Conservation (phyloP, 2,329 filamentous ascomycete genomes). For the Boeremia exigua region DNA sequence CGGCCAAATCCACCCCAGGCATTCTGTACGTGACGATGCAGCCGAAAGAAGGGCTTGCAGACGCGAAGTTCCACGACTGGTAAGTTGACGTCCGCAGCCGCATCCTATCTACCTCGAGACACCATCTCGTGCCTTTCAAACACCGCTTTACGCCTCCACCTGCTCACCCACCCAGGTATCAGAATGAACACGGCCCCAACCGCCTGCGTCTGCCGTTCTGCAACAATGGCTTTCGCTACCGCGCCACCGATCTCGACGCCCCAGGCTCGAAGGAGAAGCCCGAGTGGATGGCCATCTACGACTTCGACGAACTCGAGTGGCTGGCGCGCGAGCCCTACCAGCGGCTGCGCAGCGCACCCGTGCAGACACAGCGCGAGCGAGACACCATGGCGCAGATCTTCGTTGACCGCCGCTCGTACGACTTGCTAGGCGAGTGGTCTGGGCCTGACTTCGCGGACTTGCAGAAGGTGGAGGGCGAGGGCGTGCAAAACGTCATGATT, state of each 20-base stretch:
- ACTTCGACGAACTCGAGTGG: slow-evolving; percentile 75
- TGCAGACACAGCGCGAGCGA: slow-evolving; percentile 65
- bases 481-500: slow-evolving; percentile 63
- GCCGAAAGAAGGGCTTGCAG: slow-evolving; percentile 69
- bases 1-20: slow-evolving; percentile 59
- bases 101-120: slow-evolving; percentile 24
- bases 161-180: slow-evolving; percentile 62
- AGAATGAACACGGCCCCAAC: slow-evolving; percentile 87
- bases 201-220: slow-evolving; percentile 78
- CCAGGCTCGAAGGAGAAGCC: slow-evolving; percentile 56
- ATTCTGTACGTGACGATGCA: slow-evolving; percentile 89
- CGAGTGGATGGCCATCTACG: slow-evolving; percentile 80
- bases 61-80: slow-evolving; percentile 76
- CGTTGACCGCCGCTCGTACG: slow-evolving; percentile 74
- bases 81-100: slow-evolving; percentile 37
- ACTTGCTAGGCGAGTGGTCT: slow-evolving; percentile 64
- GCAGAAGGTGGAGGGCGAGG: slow-evolving; percentile 65
- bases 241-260: slow-evolving; percentile 63
- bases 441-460: slow-evolving; percentile 64
- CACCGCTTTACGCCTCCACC: not conserved
- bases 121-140: slow-evolving; percentile 41
- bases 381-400: slow-evolving; percentile 69
- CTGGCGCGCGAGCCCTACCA: slow-evolving; percentile 75
- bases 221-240: slow-evolving; percentile 79
- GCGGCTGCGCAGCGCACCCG: slow-evolving; percentile 62